These are phyloP conservation scores for Hypoxylon cercidicola DNA, from an alignment of 495 filamentous ascomycete species.

Conservation along the genomic window DNA sequence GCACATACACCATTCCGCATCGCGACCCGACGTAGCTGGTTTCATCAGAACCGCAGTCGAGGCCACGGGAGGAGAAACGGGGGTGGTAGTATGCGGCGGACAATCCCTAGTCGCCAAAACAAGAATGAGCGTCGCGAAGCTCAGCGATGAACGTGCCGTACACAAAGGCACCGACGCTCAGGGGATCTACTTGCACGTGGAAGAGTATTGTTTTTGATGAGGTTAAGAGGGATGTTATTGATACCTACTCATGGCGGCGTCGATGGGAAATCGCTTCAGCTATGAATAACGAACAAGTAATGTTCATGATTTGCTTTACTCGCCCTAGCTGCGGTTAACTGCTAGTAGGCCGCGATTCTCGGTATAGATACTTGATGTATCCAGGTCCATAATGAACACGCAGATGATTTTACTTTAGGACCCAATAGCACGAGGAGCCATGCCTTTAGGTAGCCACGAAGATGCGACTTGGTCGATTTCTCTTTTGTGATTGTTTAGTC, in stretches of 20 bases:
- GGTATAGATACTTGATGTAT: no score
- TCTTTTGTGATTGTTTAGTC: no score
- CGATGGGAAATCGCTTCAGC: background rate
- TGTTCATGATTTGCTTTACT: background rate
- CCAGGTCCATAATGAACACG: no score
- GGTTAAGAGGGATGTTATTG: background rate
- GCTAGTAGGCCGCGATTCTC: no score
- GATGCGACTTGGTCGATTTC: no score
- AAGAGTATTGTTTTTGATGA: constrained; percentile 59
- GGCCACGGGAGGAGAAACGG: constrained; percentile 80
- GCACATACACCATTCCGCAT: constrained; percentile 52
- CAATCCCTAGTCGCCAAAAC: constrained; percentile 71
- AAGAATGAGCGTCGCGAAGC: constrained; percentile 70
- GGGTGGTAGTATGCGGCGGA: constrained; percentile 85
- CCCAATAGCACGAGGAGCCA: no score
- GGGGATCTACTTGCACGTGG: constrained; percentile 66
- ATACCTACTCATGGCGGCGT: background rate
- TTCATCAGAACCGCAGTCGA: constrained; percentile 69
- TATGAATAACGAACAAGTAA: background rate
- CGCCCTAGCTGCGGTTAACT: background rate
- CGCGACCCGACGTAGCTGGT: constrained; percentile 54
- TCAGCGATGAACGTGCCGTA: constrained; percentile 88
- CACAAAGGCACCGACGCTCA: constrained; percentile 92
- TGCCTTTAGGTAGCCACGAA: no score
- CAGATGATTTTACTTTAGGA: no score